Base-by-base conservation (phyloP, 139 green algal species). In the Zygnema circumcarinatum region DNA sequence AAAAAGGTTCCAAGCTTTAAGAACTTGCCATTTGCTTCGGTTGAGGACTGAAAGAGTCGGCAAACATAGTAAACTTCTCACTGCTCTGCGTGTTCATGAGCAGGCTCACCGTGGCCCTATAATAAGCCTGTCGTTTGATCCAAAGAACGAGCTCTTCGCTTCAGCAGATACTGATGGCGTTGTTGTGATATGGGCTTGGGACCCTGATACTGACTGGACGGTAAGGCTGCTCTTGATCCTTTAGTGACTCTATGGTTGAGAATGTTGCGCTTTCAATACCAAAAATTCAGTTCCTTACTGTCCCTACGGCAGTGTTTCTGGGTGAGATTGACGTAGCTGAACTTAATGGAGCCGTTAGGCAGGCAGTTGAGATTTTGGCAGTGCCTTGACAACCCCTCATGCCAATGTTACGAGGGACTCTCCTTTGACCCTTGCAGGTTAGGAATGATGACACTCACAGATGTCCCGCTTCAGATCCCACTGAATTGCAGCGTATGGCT, bases 121-220 rank as follows among this genome's bases (percentile, higher is more conserved):
- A 0, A 88, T 93, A 21, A 92, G 89, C 32, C n/a, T 98, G 40
- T 92, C 94, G 1, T 97, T 93, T 82, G 96, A 98, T 80, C 96
- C 95, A 1, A 94, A 96, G 40, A 92, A 94, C 2, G 79, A 90
- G 29, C 96, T 94, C 72, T 67, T 98, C 38, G 95, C 93, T 1
- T 90, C 90, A 40, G 56, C 89, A 0, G 85, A 81, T 25, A 91
- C 90, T 0, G 91, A 95, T 52, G 96, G 96, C 35, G 90, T 40
- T 0, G 79, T 98, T 79, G 78, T 92, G 25, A 38, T 74, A 11
- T 87, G 88, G 83, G 56, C 87, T 47, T 25, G 40, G 79, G 20
- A 25, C 3, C 54, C 35, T 36, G 35, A 78, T 78, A 40, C 35
- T 3, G 36, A 78, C 69, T 41, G 36, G 33, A 36, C 16, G 35